Percentiles rank a stretch among this genome's conserved stretches.
These are phyloP conservation scores for Leccinum incarnatum DNA, from an alignment of 768 basidiomycete species.

Conservation along the genomic window DNA sequence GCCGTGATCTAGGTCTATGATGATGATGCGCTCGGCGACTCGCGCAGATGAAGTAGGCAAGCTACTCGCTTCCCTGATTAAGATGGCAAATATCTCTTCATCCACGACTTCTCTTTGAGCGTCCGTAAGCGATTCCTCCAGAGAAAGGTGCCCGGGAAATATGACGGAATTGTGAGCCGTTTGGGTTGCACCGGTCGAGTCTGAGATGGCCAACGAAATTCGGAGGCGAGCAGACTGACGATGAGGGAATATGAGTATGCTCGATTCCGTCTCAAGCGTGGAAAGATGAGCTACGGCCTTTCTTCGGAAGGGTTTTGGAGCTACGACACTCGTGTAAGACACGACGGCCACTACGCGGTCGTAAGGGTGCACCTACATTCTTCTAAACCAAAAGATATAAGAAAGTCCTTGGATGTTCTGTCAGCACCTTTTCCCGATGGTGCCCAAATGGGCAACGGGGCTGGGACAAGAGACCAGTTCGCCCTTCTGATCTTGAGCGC, in stretches of 20 bases:
- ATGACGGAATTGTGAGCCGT: conserved; percentile 39
- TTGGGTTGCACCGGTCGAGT: conserved; percentile 31
- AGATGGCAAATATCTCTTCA: conserved; percentile 72
- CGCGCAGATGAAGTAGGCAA: conserved; percentile 74
- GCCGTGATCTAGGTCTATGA: conserved; percentile 72
- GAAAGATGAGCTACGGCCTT: conserved; percentile 70
- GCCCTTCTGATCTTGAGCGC: conserved; percentile 71
- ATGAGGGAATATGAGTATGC: conserved; percentile 57
- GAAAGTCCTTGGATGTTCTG: conserved; percentile 76
- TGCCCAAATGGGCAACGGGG: conserved; percentile 70
- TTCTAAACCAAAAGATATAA: conserved; percentile 77
- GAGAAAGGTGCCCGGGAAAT: conserved; percentile 31
- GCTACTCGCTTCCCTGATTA: conserved; percentile 74
- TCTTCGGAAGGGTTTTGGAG: conserved; percentile 59
- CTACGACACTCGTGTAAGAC: conserved; percentile 37
- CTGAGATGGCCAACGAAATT: conserved; percentile 47
- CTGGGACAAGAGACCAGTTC: conserved; percentile 81
- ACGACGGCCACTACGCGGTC: not conserved
- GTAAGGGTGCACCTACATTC: conserved; percentile 56
- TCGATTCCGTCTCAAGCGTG: conserved; percentile 41
- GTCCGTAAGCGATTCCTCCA: conserved; percentile 51
- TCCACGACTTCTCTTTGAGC: conserved; percentile 76
- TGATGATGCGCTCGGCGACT: conserved; percentile 75
- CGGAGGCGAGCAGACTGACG: conserved; percentile 63
- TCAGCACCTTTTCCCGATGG: conserved; percentile 75